Evolutionary conservation across 768 basidiomycete species (phyloP).

Genomic region (Mrakia blollopis): DNA sequence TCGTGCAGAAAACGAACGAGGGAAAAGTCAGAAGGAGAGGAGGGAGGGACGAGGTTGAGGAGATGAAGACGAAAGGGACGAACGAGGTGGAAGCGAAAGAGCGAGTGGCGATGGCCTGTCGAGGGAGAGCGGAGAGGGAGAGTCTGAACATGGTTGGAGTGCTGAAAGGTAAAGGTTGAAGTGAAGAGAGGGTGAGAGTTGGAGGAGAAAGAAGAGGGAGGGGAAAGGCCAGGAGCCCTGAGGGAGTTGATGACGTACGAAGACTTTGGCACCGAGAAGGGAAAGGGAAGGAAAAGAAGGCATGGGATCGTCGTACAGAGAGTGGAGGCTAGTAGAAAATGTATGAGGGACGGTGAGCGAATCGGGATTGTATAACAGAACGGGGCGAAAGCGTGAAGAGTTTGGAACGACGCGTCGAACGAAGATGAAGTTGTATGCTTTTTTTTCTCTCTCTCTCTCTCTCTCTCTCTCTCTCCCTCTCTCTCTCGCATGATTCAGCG

Average conservation of each 20-base stretch:
- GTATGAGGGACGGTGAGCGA: not conserved
- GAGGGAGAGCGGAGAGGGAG: constrained; percentile 1
- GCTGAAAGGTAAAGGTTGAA: no score
- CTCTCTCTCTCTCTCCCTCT: no score
- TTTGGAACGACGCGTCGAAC: not conserved
- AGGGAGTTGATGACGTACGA: not conserved
- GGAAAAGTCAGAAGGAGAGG: not conserved
- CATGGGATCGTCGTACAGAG: no score
- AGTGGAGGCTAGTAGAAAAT: not conserved
- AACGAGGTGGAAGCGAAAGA: constrained; percentile 12
- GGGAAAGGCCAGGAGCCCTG: not conserved
- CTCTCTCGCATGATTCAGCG: no score
- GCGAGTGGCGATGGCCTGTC: not conserved
- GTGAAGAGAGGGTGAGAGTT: not conserved
- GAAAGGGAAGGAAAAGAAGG: no score
- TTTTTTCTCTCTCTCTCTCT: no score
- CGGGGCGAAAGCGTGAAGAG: not conserved
- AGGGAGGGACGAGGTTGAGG: not conserved
- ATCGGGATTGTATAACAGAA: no score
- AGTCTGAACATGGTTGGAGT: constrained; percentile 23
- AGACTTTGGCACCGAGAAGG: not conserved
- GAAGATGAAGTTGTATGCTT: no score
- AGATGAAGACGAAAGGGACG: not conserved
- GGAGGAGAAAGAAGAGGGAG: not conserved
- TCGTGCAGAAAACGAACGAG: not conserved